Evolutionary conservation across 768 basidiomycete genomes (phyloP).

Genomic region (Phanerodontia chrysosporium): DNA sequence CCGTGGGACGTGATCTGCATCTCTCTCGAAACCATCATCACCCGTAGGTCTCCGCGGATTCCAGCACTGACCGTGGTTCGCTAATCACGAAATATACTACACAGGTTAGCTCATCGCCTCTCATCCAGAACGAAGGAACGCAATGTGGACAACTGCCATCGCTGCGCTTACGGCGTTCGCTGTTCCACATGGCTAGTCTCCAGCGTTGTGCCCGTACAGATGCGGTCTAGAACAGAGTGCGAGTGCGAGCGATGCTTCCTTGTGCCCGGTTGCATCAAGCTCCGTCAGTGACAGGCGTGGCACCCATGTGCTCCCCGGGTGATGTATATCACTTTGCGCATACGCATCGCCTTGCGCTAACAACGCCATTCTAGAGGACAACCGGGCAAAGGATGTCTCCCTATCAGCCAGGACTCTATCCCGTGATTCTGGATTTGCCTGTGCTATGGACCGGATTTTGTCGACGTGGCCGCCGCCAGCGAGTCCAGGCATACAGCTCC

Average conservation of each 20-base stretch:
- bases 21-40: not conserved
- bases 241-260: not conserved
- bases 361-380: not conserved
- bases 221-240: not conserved
- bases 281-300: not conserved
- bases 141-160: too few relatives aligned
- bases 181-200: not conserved
- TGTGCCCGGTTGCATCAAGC: not conserved
- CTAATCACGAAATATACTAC: too few relatives aligned
- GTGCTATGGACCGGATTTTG: not conserved
- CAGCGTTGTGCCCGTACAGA: not conserved
- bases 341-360: not conserved
- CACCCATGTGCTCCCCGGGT: not conserved
- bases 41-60: too few relatives aligned
- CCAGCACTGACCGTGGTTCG: too few relatives aligned
- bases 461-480: not conserved
- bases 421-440: not conserved
- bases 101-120: too few relatives aligned
- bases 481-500: not conserved
- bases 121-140: too few relatives aligned
- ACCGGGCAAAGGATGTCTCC: not conserved
- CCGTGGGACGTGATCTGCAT: not conserved
- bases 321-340: not conserved
- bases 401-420: not conserved
- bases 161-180: not conserved